A percentile compares a stretch with the other conserved stretches of the same genome.
Evolutionary conservation across 2,329 filamentous ascomycete genomes (phyloP).

Genomic region (Didymosphaeria variabile): DNA sequence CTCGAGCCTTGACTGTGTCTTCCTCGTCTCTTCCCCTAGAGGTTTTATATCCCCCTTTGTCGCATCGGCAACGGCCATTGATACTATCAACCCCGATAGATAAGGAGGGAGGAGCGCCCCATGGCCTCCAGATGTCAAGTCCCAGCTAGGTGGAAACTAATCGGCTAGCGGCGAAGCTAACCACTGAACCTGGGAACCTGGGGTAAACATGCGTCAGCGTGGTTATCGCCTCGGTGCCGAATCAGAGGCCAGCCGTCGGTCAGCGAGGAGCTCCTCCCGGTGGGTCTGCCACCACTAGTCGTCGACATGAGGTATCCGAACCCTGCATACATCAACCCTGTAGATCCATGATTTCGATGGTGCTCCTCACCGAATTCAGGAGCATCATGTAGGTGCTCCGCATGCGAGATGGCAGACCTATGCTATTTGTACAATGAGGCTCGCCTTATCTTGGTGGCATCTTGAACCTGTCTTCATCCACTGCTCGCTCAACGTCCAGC

Average conservation of each 20-base stretch:
- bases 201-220: conserved; percentile 6
- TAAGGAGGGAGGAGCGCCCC: conserved; percentile 15
- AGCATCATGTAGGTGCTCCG: not conserved
- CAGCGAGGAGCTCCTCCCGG: conserved; percentile 11
- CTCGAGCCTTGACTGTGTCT: conserved; percentile 1
- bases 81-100: conserved; percentile 1
- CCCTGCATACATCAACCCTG: conserved; percentile 5
- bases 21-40: not conserved
- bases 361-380: conserved; percentile 15
- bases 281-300: conserved; percentile 1
- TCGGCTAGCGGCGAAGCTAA: conserved; percentile 4
- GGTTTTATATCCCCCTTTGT: conserved; percentile 11
- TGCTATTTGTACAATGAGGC: conserved; percentile 6
- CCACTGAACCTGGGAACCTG: not conserved
- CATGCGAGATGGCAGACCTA: not conserved
- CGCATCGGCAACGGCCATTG: not conserved
- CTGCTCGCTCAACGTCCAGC: not conserved
- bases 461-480: not conserved
- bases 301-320: not conserved
- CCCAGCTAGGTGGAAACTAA: conserved; percentile 10
- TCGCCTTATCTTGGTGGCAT: not conserved
- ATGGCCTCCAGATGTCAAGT: not conserved
- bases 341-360: conserved; percentile 7
- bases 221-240: not conserved
- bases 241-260: not conserved